A percentile compares a stretch with the other conserved stretches of the same genome.
phyloP scores from a whole-genome alignment of 2,329 filamentous ascomycete species.

The Penicillium palitans region DNA sequence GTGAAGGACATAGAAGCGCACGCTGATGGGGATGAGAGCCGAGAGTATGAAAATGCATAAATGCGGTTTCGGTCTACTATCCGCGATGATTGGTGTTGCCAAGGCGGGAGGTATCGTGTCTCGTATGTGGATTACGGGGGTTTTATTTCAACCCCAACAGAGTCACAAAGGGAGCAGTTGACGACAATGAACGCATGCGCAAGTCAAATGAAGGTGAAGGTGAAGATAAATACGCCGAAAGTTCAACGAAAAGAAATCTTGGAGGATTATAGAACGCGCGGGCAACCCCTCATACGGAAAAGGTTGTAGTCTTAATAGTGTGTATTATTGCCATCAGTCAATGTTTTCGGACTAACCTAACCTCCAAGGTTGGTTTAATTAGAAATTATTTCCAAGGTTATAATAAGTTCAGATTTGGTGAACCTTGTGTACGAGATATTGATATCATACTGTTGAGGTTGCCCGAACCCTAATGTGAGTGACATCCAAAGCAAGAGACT shows the following conservation, averaged over 20 bases:
- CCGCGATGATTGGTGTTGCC: slow-evolving; percentile 11
- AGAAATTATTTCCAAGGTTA: not conserved
- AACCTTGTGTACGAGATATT: not conserved
- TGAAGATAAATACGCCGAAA: not conserved
- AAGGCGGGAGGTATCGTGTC: slow-evolving; percentile 13
- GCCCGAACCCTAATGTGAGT: not conserved
- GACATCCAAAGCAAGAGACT: not conserved
- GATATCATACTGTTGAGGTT: not conserved
- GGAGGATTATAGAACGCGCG: not conserved
- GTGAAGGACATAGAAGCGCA: slow-evolving; percentile 6
- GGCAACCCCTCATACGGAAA: too few relatives aligned
- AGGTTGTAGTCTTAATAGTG: too few relatives aligned
- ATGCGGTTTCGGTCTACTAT: slow-evolving; percentile 2
- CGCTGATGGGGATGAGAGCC: slow-evolving; percentile 2
- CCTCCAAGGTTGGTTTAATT: not conserved
- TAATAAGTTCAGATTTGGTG: not conserved
- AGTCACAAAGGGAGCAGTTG: not conserved
- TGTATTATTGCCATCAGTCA: not conserved
- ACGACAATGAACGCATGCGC: not conserved
- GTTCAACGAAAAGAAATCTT: not conserved
- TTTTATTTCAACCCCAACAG: not conserved
- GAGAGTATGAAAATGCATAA: slow-evolving; percentile 18
- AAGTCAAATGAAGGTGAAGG: not conserved
- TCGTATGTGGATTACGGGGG: slow-evolving; percentile 1
- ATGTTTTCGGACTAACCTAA: not conserved